Evolutionary conservation across 2,329 filamentous ascomycete species (phyloP).

Genomic region (Calonectria pseudoturangicola): DNA sequence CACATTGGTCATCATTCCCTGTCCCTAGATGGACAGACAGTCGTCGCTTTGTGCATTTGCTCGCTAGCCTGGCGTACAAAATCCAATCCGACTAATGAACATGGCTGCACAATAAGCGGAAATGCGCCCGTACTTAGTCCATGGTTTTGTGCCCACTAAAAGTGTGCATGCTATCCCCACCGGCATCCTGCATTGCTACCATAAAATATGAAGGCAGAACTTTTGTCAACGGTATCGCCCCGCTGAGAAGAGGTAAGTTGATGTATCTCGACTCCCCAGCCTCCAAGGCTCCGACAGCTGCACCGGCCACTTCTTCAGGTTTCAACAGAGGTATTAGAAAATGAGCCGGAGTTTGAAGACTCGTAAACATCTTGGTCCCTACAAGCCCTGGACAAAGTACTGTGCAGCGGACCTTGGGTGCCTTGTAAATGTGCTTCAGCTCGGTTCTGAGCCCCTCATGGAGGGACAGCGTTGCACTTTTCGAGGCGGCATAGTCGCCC

Average conservation of each 20-base stretch:
- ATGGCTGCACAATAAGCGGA: neutral
- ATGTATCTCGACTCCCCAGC: neutral
- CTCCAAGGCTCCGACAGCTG: neutral
- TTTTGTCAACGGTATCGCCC: neutral
- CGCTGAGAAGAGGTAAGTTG: neutral
- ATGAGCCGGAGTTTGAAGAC: neutral
- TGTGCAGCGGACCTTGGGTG: slow-evolving; percentile 3
- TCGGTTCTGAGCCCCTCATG: slow-evolving; percentile 6
- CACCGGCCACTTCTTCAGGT: neutral
- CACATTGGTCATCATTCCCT: no score
- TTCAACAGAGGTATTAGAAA: neutral
- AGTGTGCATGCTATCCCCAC: neutral
- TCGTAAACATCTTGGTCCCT: neutral
- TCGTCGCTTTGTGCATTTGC: neutral
- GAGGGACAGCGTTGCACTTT: neutral
- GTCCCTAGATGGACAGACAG: no score
- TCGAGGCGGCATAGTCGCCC: slow-evolving; percentile 3
- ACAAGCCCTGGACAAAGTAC: neutral
- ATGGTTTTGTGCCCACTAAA: neutral
- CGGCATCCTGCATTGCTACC: neutral
- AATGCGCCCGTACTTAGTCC: neutral
- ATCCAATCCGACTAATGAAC: neutral
- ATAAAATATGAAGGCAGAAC: neutral
- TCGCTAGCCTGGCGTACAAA: neutral
- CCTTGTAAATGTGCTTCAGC: slow-evolving; percentile 16